Base-by-base conservation (phyloP, 2,329 filamentous ascomycete genomes). In the Fusarium keratoplasticum region DNA sequence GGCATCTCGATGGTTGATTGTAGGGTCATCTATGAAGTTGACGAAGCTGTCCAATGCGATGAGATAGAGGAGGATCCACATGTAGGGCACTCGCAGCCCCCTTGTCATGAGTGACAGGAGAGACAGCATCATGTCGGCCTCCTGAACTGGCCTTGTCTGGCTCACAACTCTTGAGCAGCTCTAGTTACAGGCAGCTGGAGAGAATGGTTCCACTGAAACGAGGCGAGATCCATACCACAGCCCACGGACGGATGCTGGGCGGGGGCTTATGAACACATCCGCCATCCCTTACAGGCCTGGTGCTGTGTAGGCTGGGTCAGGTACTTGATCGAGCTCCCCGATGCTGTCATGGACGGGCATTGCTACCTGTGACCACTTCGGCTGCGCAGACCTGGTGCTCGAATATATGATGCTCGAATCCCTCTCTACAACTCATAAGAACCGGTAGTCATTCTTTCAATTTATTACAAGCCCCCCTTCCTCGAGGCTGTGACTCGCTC, bases 261-360 rank as follows among this genome's bases (percentile, higher is more conserved):
- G 35, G 27, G 64, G 27, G 27, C 55, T 55, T 25, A 63, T 50
- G 62, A 67, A 50, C 50, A 61, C 71, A 69, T 66, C 64, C 61
- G 47, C 64, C 68, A 69, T 70, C 64, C 64, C 59, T 69, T 66
- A 50, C 63, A 71, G 69, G 47, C 47, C 65, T 22, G 54, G 54
- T n/a, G 47, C 27, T n/a, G 47, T 52, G n/a, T 18, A 31, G 36
- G 11, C 13, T 27, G 38, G 31, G 57, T 27, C 36, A 60, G 57
- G 35, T 27, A 44, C 58, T 61, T 61, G 27, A 20, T 25, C 14
- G 40, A 61, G 59, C 59, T 50, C 35, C 36, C 44, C 61, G 54
- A 74, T 74, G 72, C 61, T 74, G 72, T 75, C 72, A 74, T 74
- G 58, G 71, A 74, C 11, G 31, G 22, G 31, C 72, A 67, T 13